Percentiles rank a stretch among this genome's conserved stretches.
phyloP scores from a whole-genome alignment of 495 filamentous ascomycete species.

The Aspergillus nidulans region DNA sequence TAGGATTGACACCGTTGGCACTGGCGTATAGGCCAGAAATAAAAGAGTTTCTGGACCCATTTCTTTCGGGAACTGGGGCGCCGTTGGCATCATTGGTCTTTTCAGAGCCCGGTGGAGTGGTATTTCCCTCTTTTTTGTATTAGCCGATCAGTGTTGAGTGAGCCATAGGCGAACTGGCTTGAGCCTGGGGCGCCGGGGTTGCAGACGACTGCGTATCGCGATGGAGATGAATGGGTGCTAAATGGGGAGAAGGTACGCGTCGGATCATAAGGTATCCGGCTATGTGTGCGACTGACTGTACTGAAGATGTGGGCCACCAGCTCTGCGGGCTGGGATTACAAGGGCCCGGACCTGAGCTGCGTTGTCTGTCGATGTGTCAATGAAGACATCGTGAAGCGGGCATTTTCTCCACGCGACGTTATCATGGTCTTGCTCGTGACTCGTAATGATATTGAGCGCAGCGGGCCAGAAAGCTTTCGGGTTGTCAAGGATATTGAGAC shows the following conservation, averaged over 20 bases:
- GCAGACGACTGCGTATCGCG: slow-evolving; percentile 6
- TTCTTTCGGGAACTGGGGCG: slow-evolving; percentile 1
- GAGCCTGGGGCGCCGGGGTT: slow-evolving; percentile 11
- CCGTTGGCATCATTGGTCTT: slow-evolving; percentile 12
- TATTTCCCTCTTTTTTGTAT: background rate
- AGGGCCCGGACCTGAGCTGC: slow-evolving; percentile 11
- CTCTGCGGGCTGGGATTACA: slow-evolving; percentile 14
- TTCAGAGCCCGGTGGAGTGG: slow-evolving; percentile 9
- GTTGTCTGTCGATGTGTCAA: slow-evolving; percentile 12
- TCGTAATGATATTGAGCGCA: slow-evolving; percentile 6
- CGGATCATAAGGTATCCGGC: background rate
- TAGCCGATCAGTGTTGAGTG: background rate
- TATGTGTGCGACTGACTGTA: background rate
- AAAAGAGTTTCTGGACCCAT: slow-evolving; percentile 8
- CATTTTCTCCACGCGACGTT: slow-evolving; percentile 1
- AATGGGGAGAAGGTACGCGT: slow-evolving; percentile 15
- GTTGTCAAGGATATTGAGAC: slow-evolving; percentile 14
- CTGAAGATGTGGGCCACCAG: slow-evolving; percentile 14
- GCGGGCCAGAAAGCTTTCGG: background rate
- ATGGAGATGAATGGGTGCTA: slow-evolving; percentile 11
- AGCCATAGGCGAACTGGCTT: slow-evolving; percentile 11
- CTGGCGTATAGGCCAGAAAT: slow-evolving; percentile 1
- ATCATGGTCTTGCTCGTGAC: slow-evolving; percentile 13
- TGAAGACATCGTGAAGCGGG: background rate
- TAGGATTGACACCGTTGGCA: slow-evolving; percentile 11